Evolutionary conservation across 2,329 filamentous ascomycete species (phyloP).

Genomic region (Aspergillus ochraceus): DNA sequence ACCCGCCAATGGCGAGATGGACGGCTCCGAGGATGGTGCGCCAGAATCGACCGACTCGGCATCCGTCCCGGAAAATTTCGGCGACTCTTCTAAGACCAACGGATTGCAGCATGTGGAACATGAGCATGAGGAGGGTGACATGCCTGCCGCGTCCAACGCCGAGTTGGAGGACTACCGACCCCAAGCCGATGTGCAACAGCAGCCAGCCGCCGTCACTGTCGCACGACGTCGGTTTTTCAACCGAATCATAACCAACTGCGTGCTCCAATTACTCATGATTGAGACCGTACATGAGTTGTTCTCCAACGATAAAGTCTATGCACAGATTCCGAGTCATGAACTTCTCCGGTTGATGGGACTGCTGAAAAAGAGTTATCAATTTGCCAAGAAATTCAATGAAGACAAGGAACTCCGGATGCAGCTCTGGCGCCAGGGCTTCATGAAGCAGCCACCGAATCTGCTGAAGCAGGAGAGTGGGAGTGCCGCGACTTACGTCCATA

Average conservation of each 20-base stretch:
- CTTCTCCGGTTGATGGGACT: conserved; percentile 90
- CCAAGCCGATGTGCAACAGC: conserved; percentile 73
- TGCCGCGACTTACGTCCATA: conserved; percentile 91
- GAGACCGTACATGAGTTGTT: conserved; percentile 99
- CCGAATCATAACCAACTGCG: conserved; percentile 97
- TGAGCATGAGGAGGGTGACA: conserved; percentile 35
- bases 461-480: conserved; percentile 94
- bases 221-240: conserved; percentile 96
- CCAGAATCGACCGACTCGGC: conserved; percentile 24
- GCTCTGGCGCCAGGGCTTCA: conserved; percentile 96
- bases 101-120: conserved; percentile 27
- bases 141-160: conserved; percentile 38
- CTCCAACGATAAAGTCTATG: conserved; percentile 93
- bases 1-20: conserved; percentile 31
- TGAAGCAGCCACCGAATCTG: conserved; percentile 98
- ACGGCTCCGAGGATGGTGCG: conserved; percentile 24
- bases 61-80: conserved; percentile 21
- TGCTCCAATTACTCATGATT: conserved; percentile 97
- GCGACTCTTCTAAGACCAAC: conserved; percentile 29
- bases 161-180: conserved; percentile 86
- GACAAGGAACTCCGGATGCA: conserved; percentile 94
- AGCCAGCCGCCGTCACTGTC: conserved; percentile 87
- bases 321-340: conserved; percentile 85
- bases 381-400: conserved; percentile 95
- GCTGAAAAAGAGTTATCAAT: conserved; percentile 93